Conservation (phyloP, 192 early-diverging fungal species). For the Rhizophlyctis rosea region DNA sequence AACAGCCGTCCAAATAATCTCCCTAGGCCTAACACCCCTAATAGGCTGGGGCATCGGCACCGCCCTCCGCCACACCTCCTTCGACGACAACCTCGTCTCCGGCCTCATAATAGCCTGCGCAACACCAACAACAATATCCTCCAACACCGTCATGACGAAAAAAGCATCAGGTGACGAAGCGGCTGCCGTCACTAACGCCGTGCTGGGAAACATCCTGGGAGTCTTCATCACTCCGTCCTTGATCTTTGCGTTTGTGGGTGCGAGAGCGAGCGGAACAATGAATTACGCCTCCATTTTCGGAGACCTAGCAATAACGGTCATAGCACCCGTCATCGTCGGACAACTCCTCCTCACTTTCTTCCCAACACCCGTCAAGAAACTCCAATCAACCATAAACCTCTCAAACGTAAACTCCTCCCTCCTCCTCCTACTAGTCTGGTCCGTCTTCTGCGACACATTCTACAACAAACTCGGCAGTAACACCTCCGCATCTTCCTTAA, state of each 20-base stretch:
- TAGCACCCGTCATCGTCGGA: slow-evolving; percentile 61
- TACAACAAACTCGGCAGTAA: slow-evolving; percentile 47
- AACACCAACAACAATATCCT: slow-evolving; percentile 72
- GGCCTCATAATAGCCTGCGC: slow-evolving; percentile 63
- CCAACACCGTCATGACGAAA: slow-evolving; percentile 76
- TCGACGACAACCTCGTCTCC: slow-evolving; percentile 54
- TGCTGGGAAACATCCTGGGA: slow-evolving; percentile 67
- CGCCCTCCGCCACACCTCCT: slow-evolving; percentile 43
- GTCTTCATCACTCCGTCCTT: slow-evolving; percentile 58
- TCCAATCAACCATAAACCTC: slow-evolving; percentile 50
- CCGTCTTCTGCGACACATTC: slow-evolving; percentile 72
- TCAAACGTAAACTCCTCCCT: slow-evolving; percentile 53
- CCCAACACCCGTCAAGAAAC: slow-evolving; percentile 38
- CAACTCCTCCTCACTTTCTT: slow-evolving; percentile 27
- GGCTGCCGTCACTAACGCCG: slow-evolving; percentile 62
- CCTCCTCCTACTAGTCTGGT: slow-evolving; percentile 67
- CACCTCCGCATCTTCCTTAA: slow-evolving; percentile 45
- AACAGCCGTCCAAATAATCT: slow-evolving; percentile 58
- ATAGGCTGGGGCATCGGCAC: slow-evolving; percentile 56
- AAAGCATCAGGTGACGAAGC: slow-evolving; percentile 66
- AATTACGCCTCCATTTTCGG: slow-evolving; percentile 52
- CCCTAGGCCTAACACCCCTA: slow-evolving; percentile 56
- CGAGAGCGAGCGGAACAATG: slow-evolving; percentile 31
- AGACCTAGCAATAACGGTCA: slow-evolving; percentile 58
- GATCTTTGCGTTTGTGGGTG: slow-evolving; percentile 45